Evolutionary conservation across 192 early-diverging fungal species (phyloP), one percentile per base, ranked within the genome.

Genomic region (Coemansia sp.): DNA sequence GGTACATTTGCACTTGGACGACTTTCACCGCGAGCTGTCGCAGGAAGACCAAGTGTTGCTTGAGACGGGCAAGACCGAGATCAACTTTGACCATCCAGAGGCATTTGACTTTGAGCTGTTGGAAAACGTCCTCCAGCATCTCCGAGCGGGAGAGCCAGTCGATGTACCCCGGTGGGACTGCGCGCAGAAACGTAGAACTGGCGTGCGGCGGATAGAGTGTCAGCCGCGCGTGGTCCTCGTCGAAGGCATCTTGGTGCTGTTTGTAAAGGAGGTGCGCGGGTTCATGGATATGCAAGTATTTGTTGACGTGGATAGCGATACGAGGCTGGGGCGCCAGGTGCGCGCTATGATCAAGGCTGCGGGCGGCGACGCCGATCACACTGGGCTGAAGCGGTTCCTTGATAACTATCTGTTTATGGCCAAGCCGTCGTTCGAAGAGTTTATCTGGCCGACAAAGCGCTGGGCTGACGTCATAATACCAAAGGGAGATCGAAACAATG

Each of bases 361-460:
- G 30, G 43, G 13, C n/a, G 33, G 39, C 50, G 63, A 70, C 38
- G 68, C 74, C 64, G 66, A 61, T 46, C 58, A 73, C 62, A 43
- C 63, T 16, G 32, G 35, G 19, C 69, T 94, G 42, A 87, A 87
- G 17, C 59, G 74, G 23, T 85, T 93, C 26, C 69, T 96, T 33
- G 86, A 86, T 28, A 72, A 85, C 43, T 96, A 95, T 65, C 70
- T 94, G 38, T 84, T 83, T 28, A 88, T 89, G 61, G 90, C 92
- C 30, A 96, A 96, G 82, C 93, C 93, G 5, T 81, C 87, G 63
- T 95, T 94, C 72, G 95, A 96, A 65, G 93, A 96, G 64, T 96
- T 93, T 75, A 88, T 96, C 55, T 83, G 87, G 62, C 93, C 89
- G 76, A 88, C 89, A 9, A 92, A 92, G 70, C 85, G 90, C 32